Percentiles rank a stretch among this genome's conserved stretches.
Conservation (phyloP, 2,329 filamentous ascomycete species). For the Aureobasidium sp. region DNA sequence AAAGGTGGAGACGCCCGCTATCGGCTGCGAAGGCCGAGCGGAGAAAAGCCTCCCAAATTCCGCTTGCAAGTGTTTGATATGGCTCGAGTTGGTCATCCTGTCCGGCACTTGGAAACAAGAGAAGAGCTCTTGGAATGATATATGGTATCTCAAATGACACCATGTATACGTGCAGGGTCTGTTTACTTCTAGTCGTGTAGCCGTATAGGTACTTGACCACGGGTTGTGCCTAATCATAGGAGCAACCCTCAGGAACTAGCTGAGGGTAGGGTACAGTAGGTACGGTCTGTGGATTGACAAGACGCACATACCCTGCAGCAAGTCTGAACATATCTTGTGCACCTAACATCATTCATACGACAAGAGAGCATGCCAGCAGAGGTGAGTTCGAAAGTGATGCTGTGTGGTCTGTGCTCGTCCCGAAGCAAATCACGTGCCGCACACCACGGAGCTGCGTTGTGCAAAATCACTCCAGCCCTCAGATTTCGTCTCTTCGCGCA, state of each 20-base stretch:
- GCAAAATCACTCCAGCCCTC: neutral
- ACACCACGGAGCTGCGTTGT: neutral
- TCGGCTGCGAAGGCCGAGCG: neutral
- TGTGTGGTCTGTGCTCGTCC: neutral
- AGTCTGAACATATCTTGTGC: neutral
- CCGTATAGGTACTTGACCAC: too few species aligned
- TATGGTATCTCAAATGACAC: neutral
- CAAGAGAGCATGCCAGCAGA: neutral
- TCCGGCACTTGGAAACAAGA: neutral
- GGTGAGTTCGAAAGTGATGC: neutral
- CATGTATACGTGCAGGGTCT: neutral
- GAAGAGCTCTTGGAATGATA: neutral
- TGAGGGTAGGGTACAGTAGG: neutral
- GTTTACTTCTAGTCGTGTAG: neutral
- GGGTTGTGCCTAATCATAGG: neutral
- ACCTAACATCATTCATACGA: neutral
- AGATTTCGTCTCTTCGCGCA: neutral
- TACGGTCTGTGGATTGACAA: neutral
- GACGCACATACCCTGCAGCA: neutral
- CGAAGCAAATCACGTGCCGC: neutral
- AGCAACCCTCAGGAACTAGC: neutral
- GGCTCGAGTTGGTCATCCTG: neutral
- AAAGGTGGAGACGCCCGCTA: conserved; percentile 5
- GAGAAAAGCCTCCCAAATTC: neutral
- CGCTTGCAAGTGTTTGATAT: neutral